Base-by-base conservation (phyloP, 257 asterid genomes). In the Mentha longifolia region DNA sequence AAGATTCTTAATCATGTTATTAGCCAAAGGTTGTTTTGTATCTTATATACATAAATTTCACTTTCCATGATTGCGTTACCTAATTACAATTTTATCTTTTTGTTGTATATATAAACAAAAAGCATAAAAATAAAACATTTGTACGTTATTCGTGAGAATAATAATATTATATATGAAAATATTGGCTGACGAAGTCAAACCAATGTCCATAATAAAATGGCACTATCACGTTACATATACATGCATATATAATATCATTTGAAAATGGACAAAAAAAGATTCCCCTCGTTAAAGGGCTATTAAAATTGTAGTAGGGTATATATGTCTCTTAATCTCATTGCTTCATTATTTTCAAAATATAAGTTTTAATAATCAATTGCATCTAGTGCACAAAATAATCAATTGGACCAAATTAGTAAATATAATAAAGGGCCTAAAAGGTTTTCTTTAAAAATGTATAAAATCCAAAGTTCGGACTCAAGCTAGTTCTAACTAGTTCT, bases 181-280 rank as follows among this genome's bases (percentile, higher is more conserved):
- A 7, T 33, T 67, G 20, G 15, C 17, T 46, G 43, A 51, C 51
- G 15, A 51, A 52, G 25, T 50, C 14, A 67, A 52, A 52, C 20
- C 15, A 10, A 35, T 11, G 28, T 67, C 11, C 39, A 64, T 25
- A 47, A 25, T n/a, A 42, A 42, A 35, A 0, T 35, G 6, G 39
- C 5, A 28, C n/a, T 9, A 15, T 41, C 20, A 56, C 43, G n/a
- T 58, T 15, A 30, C n/a, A 58, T 15, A 25, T 41, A 0, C 47
- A 47, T 59, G 37, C 20, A 33, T 51, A 35, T 33, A 47, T 22
- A 35, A 35, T 20, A 22, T 35, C 14, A 39, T 37, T 50, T 49
- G 31, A 50, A 72, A 33, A 1, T 49, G 55, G 55, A 9, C 62
- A 35, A 50, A 62, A 42, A 20, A 59, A 15, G 22, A 61, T 71